These are phyloP conservation scores for Ogataea trehalophila DNA, from an alignment of 805 yeast species.

Conservation along the genomic window DNA sequence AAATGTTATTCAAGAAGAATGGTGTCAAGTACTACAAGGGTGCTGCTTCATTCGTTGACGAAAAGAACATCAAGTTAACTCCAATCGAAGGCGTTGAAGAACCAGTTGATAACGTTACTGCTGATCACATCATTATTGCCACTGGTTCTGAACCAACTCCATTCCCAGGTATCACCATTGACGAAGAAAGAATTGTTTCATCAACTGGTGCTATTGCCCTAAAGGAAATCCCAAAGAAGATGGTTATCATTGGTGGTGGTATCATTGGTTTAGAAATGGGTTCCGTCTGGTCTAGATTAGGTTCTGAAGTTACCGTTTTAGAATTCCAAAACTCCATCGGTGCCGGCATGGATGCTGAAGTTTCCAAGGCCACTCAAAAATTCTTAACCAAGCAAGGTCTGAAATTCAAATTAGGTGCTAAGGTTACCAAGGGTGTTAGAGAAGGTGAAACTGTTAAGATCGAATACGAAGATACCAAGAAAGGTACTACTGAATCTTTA, in stretches of 20 bases:
- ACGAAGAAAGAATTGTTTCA: slow-evolving; percentile 94
- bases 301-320: slow-evolving; percentile 89
- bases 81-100: slow-evolving; percentile 85
- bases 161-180: slow-evolving; percentile 96
- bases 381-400: slow-evolving; percentile 91
- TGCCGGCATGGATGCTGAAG: slow-evolving; percentile 98
- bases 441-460: slow-evolving; percentile 85
- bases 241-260: slow-evolving; percentile 98
- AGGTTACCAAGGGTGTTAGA: slow-evolving; percentile 82
- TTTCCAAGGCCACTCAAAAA: slow-evolving; percentile 85
- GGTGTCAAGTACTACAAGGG: slow-evolving; percentile 95
- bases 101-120: slow-evolving; percentile 47
- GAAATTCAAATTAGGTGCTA: slow-evolving; percentile 87
- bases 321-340: slow-evolving; percentile 91
- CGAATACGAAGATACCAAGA: slow-evolving; percentile 84
- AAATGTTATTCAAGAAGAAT: slow-evolving; percentile 91
- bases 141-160: slow-evolving; percentile 99
- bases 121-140: slow-evolving; percentile 89
- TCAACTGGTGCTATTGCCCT: slow-evolving; percentile 89
- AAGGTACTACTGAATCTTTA: slow-evolving; percentile 70
- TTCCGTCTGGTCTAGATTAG: slow-evolving; percentile 93
- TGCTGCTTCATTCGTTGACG: slow-evolving; percentile 80
- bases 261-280: slow-evolving; percentile 99
- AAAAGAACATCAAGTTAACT: slow-evolving; percentile 68
- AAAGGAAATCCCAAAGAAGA: slow-evolving; percentile 84